phyloP scores from a whole-genome alignment of 257 asterid species.

The Osmanthus fragrans region DNA sequence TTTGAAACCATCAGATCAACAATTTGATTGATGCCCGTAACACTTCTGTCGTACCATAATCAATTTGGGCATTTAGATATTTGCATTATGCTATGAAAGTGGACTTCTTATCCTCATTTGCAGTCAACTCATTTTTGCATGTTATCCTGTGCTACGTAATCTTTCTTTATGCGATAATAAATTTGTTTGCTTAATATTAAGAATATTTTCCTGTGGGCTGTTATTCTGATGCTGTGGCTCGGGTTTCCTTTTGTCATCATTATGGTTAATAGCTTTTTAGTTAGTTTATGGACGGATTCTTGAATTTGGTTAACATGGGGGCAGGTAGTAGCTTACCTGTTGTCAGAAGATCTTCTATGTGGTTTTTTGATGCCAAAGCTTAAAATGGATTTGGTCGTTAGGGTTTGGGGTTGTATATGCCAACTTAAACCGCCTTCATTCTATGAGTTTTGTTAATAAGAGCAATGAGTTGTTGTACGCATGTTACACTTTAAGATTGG shows the following conservation, averaged over 20 bases:
- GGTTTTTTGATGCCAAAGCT: background rate
- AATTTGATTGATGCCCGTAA: background rate
- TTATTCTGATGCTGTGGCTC: background rate
- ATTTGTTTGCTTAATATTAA: background rate
- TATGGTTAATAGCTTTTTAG: background rate
- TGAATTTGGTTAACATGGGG: background rate
- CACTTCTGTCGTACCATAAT: background rate
- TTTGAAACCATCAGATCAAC: background rate
- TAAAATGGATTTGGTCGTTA: background rate
- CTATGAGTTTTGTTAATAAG: background rate
- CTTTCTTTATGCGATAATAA: background rate
- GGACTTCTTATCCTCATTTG: background rate
- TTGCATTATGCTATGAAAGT: background rate
- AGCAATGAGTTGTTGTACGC: background rate
- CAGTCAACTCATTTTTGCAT: background rate
- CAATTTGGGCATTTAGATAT: background rate
- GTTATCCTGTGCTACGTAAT: background rate
- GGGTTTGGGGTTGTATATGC: background rate
- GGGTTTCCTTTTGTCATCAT: background rate
- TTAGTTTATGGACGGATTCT: background rate
- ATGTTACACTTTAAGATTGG: background rate
- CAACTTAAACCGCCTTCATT: background rate
- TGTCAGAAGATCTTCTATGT: background rate
- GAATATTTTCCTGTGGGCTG: background rate
- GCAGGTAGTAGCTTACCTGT: background rate